These are phyloP conservation scores for Lactifluus volemus DNA, from an alignment of 768 basidiomycete species.

Conservation along the genomic window DNA sequence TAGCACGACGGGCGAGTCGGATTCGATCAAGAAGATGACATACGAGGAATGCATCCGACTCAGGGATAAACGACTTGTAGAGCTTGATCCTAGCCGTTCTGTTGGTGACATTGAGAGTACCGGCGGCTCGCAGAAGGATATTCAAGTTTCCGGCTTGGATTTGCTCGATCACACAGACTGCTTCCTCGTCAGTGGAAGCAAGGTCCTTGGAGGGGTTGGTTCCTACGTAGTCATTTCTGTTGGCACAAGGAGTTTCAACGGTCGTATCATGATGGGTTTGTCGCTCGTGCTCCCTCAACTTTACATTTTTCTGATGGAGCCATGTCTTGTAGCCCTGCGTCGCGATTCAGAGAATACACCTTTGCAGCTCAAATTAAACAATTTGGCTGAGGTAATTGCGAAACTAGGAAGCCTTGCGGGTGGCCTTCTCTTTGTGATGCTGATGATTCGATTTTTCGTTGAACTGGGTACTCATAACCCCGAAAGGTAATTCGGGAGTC, in stretches of 20 bases:
- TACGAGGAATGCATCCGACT: slow-evolving; percentile 65
- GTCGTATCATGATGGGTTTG: slow-evolving; percentile 95
- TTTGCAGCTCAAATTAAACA: slow-evolving; percentile 86
- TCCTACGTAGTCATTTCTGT: slow-evolving; percentile 89
- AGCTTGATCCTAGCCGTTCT: neutral
- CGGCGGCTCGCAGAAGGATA: slow-evolving; percentile 20
- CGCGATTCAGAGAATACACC: slow-evolving; percentile 87
- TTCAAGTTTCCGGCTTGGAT: slow-evolving; percentile 22
- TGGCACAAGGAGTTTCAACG: slow-evolving; percentile 89
- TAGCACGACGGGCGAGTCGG: slow-evolving; percentile 93
- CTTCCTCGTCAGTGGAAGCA: slow-evolving; percentile 85
- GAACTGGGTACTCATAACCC: slow-evolving; percentile 62
- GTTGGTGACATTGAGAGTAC: slow-evolving; percentile 20
- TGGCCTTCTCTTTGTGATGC: slow-evolving; percentile 64
- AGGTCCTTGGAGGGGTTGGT: slow-evolving; percentile 92
- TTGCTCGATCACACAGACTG: slow-evolving; percentile 65
- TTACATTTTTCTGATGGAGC: neutral
- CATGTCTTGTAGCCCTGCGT: slow-evolving; percentile 54
- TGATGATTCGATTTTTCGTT: slow-evolving; percentile 95
- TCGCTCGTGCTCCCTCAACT: slow-evolving; percentile 11
- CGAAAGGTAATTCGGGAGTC: slow-evolving; percentile 33
- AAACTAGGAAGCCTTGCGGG: slow-evolving; percentile 82
- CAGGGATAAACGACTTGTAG: slow-evolving; percentile 25
- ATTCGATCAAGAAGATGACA: slow-evolving; percentile 82
- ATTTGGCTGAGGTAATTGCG: slow-evolving; percentile 91